Conservation (phyloP, 2,329 filamentous ascomycete species). For the Chalaropsis ovoidea region DNA sequence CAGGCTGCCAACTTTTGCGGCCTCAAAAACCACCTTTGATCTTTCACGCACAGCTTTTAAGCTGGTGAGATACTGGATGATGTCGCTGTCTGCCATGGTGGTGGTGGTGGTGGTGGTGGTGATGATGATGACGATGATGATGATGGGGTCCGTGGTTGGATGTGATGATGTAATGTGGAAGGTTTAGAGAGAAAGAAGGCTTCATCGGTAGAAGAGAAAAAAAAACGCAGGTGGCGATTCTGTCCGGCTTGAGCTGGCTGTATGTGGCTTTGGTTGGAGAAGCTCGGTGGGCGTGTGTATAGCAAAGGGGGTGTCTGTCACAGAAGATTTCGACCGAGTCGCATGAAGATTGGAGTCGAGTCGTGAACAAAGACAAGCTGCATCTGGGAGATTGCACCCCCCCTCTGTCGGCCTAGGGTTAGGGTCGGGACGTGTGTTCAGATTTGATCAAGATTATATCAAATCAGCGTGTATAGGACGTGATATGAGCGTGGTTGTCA, state of each 20-base stretch:
- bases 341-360: neutral
- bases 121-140: neutral
- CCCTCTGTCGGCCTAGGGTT: neutral
- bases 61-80: slow-evolving; percentile 33
- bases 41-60: slow-evolving; percentile 34
- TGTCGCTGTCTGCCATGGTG: slow-evolving; percentile 17
- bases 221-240: neutral
- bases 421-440: neutral
- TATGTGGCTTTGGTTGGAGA: neutral
- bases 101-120: neutral
- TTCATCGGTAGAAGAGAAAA: neutral
- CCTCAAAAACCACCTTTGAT: slow-evolving; percentile 31
- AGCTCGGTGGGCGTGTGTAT: neutral
- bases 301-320: neutral
- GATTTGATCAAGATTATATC: too few relatives aligned
- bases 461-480: too few relatives aligned
- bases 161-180: neutral
- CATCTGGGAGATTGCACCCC: neutral
- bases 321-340: neutral
- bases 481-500: neutral
- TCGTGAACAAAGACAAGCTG: neutral
- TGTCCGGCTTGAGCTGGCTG: neutral
- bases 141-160: neutral
- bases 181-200: neutral
- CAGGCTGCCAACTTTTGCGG: slow-evolving; percentile 34